Evolutionary conservation across 2,329 filamentous ascomycete species (phyloP).

Genomic region (Verticillium nubilum): DNA sequence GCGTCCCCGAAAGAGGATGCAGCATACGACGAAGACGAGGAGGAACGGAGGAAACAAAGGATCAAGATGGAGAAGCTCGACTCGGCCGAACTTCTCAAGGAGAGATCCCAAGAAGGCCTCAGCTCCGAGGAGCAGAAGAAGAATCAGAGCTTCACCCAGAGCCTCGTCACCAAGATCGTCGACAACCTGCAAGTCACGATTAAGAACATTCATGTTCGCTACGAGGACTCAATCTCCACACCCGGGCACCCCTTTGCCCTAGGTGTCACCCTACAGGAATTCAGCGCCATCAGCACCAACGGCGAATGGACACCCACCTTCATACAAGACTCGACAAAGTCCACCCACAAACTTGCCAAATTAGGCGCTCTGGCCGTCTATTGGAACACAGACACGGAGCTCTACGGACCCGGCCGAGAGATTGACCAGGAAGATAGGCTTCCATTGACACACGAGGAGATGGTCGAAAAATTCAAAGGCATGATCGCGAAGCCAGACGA

Average conservation of each 20-base stretch:
- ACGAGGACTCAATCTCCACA: conserved; percentile 94
- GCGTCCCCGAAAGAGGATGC: conserved; percentile 94
- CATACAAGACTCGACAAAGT: conserved; percentile 77
- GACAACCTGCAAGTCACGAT: conserved; percentile 97
- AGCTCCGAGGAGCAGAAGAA: conserved; percentile 94
- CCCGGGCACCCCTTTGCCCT: conserved; percentile 93
- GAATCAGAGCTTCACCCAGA: conserved; percentile 96
- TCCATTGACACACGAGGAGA: conserved; percentile 64
- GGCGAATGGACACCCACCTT: conserved; percentile 93
- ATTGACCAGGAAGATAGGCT: conserved; percentile 54
- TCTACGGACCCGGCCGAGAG: conserved; percentile 79
- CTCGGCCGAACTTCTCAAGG: conserved; percentile 89
- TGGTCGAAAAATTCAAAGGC: conserved; percentile 69
- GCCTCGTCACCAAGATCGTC: conserved; percentile 90
- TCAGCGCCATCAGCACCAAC: conserved; percentile 95
- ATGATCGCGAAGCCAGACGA: conserved; percentile 73
- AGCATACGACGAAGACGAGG: conserved; percentile 88
- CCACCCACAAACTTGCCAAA: conserved; percentile 90
- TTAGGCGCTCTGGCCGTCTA: conserved; percentile 88
- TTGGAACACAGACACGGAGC: conserved; percentile 90
- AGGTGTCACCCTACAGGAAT: conserved; percentile 87
- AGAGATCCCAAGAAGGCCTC: conserved; percentile 86
- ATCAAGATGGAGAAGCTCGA: conserved; percentile 99
- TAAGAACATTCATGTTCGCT: conserved; percentile 97
- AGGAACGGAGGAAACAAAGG: conserved; percentile 78